A percentile compares a stretch with the other conserved stretches of the same genome.
These are phyloP conservation scores for Wallacemonas sp. DNA, from an alignment of 208 protist species.

Conservation along the genomic window DNA sequence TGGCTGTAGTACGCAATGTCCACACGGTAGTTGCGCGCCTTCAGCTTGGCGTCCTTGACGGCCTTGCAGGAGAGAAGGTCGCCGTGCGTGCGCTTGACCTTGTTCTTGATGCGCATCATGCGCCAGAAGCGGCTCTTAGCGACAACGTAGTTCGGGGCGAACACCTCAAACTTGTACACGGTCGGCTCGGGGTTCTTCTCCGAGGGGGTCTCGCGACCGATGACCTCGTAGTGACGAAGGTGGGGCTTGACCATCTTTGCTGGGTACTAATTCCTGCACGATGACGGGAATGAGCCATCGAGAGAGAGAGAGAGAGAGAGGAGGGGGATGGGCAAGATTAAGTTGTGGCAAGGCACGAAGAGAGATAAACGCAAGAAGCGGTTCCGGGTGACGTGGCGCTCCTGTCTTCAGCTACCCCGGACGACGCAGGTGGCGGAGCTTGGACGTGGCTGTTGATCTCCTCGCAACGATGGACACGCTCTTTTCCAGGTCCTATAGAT, in stretches of 20 bases:
- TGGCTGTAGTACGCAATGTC: conserved; percentile 98
- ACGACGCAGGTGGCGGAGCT: too few relatives aligned
- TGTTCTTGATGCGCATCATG: conserved; percentile 97
- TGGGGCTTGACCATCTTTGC: conserved; percentile 86
- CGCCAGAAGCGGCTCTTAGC: conserved; percentile 99
- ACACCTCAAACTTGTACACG: conserved; percentile 99
- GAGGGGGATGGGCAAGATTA: too few relatives aligned
- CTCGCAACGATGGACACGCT: too few relatives aligned
- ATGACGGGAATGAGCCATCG: not conserved
- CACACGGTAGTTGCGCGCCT: conserved; percentile 99
- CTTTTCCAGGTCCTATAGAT: too few relatives aligned
- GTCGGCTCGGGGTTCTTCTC: conserved; percentile 91
- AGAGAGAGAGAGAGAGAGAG: not conserved
- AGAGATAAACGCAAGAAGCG: not conserved
- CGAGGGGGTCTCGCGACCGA: conserved; percentile 94
- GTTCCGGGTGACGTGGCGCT: too few relatives aligned
- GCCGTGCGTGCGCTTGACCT: conserved; percentile 98
- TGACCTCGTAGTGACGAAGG: conserved; percentile 93
- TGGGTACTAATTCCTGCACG: conserved; percentile 41
- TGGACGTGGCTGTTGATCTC: too few relatives aligned
- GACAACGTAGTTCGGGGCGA: conserved; percentile 97
- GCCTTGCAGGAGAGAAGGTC: conserved; percentile 95
- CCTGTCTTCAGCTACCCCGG: too few relatives aligned
- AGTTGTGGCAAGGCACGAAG: too few relatives aligned
- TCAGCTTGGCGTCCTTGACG: conserved; percentile 95